These are phyloP conservation scores for Leptographium radiaticola DNA, from an alignment of 2,329 filamentous ascomycete species.

Conservation along the genomic window DNA sequence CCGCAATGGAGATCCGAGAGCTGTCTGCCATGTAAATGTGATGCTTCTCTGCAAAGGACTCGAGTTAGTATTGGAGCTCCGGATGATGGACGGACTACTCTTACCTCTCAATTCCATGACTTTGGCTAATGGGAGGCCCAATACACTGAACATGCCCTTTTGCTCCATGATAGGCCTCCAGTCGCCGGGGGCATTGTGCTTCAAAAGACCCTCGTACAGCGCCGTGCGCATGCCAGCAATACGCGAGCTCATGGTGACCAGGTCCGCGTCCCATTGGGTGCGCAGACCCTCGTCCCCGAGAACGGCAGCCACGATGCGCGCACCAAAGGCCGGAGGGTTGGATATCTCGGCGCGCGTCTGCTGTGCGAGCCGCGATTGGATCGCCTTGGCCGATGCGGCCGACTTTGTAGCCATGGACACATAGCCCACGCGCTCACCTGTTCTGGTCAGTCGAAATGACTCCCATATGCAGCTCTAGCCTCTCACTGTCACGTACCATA, in stretches of 20 bases:
- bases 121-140: background rate
- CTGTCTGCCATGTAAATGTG: background rate
- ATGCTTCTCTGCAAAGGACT: background rate
- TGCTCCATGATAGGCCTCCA: background rate
- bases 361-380: conserved; percentile 83
- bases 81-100: background rate
- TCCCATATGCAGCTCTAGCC: background rate
- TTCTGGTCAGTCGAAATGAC: background rate
- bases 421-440: conserved; percentile 57
- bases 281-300: conserved; percentile 73
- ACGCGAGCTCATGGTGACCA: conserved; percentile 84
- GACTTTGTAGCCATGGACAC: conserved; percentile 84
- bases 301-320: conserved; percentile 69
- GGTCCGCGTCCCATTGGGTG: conserved; percentile 79
- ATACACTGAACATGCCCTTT: background rate
- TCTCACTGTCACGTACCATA: conserved; percentile 55
- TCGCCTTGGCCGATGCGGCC: conserved; percentile 46
- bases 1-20: background rate
- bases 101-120: background rate
- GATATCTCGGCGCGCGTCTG: conserved; percentile 94
- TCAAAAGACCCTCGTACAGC: conserved; percentile 40
- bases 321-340: conserved; percentile 88
- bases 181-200: background rate
- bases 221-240: conserved; percentile 82
- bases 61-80: background rate